Percentiles rank a stretch among this genome's conserved stretches.
phyloP scores from a whole-genome alignment of 768 basidiomycete species.

The Megacollybia marginata region DNA sequence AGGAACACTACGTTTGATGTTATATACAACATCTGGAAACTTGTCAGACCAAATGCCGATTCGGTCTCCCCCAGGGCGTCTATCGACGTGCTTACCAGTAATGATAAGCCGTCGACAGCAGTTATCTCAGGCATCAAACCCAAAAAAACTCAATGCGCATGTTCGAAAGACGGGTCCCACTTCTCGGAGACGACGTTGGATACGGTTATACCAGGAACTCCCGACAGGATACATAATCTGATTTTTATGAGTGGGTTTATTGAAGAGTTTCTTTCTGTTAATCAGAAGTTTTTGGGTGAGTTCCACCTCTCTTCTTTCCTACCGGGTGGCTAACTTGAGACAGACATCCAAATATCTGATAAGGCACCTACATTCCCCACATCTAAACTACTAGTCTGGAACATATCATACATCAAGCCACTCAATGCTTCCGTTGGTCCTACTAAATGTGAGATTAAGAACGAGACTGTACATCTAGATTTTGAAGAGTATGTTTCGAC shows the following conservation, averaged over 20 bases:
- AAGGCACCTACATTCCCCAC: slow-evolving; percentile 71
- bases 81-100: slow-evolving; percentile 28
- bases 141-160: slow-evolving; percentile 68
- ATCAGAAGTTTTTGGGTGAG: slow-evolving; percentile 85
- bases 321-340: not conserved
- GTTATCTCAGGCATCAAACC: slow-evolving; percentile 13
- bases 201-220: slow-evolving; percentile 76
- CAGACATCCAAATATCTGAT: slow-evolving; percentile 94
- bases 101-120: slow-evolving; percentile 10
- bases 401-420: slow-evolving; percentile 96
- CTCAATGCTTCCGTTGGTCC: slow-evolving; percentile 84
- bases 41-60: slow-evolving; percentile 60
- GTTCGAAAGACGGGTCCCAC: slow-evolving; percentile 65
- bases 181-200: slow-evolving; percentile 72
- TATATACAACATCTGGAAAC: slow-evolving; percentile 91
- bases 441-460: slow-evolving; percentile 91
- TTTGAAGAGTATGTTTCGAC: slow-evolving; percentile 79
- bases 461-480: slow-evolving; percentile 75
- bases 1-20: slow-evolving; percentile 96
- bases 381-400: slow-evolving; percentile 68
- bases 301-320: slow-evolving; percentile 2
- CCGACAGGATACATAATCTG: slow-evolving; percentile 91
- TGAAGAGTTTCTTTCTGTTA: slow-evolving; percentile 86
- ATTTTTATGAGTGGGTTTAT: slow-evolving; percentile 96
- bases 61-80: slow-evolving; percentile 18